These are phyloP conservation scores for Gracilaria caudata DNA, from an alignment of 23 red algal species.

Conservation along the genomic window DNA sequence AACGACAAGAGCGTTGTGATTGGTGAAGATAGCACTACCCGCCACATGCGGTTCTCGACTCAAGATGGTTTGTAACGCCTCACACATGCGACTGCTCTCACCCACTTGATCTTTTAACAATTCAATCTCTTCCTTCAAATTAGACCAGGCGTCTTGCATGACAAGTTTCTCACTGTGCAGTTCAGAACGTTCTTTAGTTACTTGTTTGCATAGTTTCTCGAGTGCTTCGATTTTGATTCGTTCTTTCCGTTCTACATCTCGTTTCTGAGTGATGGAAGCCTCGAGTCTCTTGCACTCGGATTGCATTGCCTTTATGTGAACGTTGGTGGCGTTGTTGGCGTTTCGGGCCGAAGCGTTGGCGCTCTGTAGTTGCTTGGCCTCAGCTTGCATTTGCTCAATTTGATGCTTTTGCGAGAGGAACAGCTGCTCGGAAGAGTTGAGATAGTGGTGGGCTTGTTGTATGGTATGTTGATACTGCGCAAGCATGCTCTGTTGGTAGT, in stretches of 20 bases:
- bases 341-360: slow-evolving; percentile 33
- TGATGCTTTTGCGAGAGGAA: slow-evolving; percentile 23
- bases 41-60: slow-evolving; percentile 40
- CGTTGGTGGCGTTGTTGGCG: slow-evolving; percentile 37
- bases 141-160: slow-evolving; percentile 60
- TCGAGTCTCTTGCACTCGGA: slow-evolving; percentile 40
- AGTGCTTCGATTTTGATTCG: slow-evolving; percentile 54
- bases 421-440: slow-evolving; percentile 9
- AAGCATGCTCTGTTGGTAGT: background rate
- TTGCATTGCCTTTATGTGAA: slow-evolving; percentile 61
- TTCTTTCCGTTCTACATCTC: slow-evolving; percentile 54
- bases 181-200: slow-evolving; percentile 47
- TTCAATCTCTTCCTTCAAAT: slow-evolving; percentile 54
- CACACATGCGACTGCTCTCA: slow-evolving; percentile 35
- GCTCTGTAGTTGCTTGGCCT: slow-evolving; percentile 39
- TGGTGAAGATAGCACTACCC: slow-evolving; percentile 9
- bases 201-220: slow-evolving; percentile 65
- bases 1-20: slow-evolving; percentile 24
- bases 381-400: slow-evolving; percentile 35
- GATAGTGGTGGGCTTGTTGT: slow-evolving; percentile 8
- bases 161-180: slow-evolving; percentile 46
- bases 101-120: slow-evolving; percentile 50
- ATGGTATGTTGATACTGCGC: slow-evolving; percentile 10
- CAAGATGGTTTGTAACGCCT: slow-evolving; percentile 52
- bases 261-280: slow-evolving; percentile 4